Evolutionary conservation across 768 basidiomycete species (phyloP), one percentile per base, ranked within the genome.

Genomic region (Suillus paluster): DNA sequence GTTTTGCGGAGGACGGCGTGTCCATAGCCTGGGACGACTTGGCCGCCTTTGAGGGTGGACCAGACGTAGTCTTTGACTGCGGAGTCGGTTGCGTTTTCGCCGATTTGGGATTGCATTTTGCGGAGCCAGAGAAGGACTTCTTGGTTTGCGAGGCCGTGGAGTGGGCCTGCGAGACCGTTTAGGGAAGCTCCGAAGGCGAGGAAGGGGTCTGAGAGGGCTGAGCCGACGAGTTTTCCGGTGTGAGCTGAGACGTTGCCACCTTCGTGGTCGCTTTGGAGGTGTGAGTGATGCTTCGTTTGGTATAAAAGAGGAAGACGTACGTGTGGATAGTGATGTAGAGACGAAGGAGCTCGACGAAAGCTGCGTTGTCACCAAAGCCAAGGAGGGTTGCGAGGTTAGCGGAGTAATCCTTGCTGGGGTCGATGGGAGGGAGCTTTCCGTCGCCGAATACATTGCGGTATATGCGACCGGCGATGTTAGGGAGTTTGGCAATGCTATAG

Each of bases 191-290:
- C 87, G 74, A 94, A 98, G 6, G 96, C 85, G 27, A 98, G 87
- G 94, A 97, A 98, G 59, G 97, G 97, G 75, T 99, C 97, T 0
- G 96, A 96, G 61, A 99, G 90, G 57, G 97, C 96, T 59, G 95
- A 95, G 59, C 94, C 94, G 66, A 96, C 95, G 23, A 95, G 83
- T 77, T 96, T 94, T 61, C 92, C 92, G 23, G 94, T 91, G 81
- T 96, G 94, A 2, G 94, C 95, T 57, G 97, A 98, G 64, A 99
- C 97, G 68, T 99, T 99, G 49, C 97, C 97, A 75, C 97, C 97
- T 78, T 99, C 97, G 79, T 99, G 97, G 73, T 99, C 97, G 74
- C 91, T 90, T 58, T 11, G 54, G 23, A 25, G 52, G 10, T 33
- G 42, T 38, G 48, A 49, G 62, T 55, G 57, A 57, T 41, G 19